These are phyloP conservation scores for Mycena olivaceomarginata DNA, from an alignment of 768 basidiomycete species.

Conservation along the genomic window DNA sequence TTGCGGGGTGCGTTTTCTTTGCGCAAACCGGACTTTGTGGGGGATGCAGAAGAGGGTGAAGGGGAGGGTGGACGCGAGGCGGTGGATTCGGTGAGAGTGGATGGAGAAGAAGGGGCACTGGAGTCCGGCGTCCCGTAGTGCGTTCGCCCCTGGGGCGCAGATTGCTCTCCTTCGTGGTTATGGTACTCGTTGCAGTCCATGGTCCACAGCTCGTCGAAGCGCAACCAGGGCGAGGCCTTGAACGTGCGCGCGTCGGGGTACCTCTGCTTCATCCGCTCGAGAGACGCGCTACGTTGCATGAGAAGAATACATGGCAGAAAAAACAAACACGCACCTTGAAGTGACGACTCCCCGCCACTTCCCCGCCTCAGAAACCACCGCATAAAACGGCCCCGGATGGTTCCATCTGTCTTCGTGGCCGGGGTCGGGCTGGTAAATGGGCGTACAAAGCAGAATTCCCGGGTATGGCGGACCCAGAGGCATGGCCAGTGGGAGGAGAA, in stretches of 20 bases:
- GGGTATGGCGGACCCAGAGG: neutral
- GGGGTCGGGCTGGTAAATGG: neutral
- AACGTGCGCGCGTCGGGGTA: neutral
- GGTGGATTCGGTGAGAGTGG: neutral
- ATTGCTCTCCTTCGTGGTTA: neutral
- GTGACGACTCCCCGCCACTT: neutral
- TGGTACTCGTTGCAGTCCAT: constrained; percentile 11
- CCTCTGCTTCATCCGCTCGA: neutral
- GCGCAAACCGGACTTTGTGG: too few species aligned
- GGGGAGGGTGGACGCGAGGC: neutral
- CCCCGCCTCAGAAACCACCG: neutral
- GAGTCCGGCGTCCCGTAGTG: neutral
- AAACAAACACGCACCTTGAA: neutral
- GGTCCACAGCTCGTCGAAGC: neutral
- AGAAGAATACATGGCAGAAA: neutral
- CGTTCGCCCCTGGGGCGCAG: neutral
- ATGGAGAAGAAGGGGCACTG: neutral
- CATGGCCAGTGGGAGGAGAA: neutral
- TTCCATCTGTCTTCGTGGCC: constrained; percentile 6
- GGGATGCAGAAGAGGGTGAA: neutral
- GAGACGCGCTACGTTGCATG: neutral
- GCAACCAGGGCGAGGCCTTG: neutral
- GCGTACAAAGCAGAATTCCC: neutral
- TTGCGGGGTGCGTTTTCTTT: too few species aligned
- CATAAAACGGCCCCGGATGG: neutral